phyloP scores from a whole-genome alignment of 495 filamentous ascomycete genomes.

The Aspergillus coremiiformis region DNA sequence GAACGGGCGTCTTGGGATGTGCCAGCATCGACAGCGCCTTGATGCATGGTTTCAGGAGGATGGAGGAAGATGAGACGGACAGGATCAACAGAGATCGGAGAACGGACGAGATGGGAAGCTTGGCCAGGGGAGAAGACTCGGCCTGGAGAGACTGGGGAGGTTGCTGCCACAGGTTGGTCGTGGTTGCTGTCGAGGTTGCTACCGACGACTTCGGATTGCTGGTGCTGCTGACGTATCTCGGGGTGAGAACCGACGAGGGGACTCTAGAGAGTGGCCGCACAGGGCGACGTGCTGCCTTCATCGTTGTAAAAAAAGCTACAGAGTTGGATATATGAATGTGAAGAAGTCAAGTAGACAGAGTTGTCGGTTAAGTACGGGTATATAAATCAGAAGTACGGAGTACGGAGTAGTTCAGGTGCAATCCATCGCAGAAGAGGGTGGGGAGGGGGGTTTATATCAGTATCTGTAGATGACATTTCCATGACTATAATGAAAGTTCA shows the following conservation, averaged over 20 bases:
- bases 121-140: constrained; percentile 49
- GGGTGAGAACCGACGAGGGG: constrained; percentile 10
- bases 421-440: background rate
- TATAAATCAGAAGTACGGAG: background rate
- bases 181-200: constrained; percentile 13
- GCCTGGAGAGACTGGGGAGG: constrained; percentile 8
- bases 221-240: constrained; percentile 33
- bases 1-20: constrained; percentile 50
- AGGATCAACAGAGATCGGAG: constrained; percentile 74
- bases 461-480: background rate
- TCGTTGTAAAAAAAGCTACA: too few species aligned
- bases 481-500: too few species aligned
- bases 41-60: constrained; percentile 65
- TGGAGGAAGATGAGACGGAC: constrained; percentile 67
- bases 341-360: background rate
- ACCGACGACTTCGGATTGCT: constrained; percentile 33
- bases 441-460: background rate
- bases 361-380: background rate
- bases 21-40: constrained; percentile 62
- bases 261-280: constrained; percentile 22
- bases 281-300: constrained; percentile 29
- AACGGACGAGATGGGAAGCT: constrained; percentile 65
- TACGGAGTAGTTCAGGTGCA: background rate
- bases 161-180: constrained; percentile 21
- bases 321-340: too few species aligned